Evolutionary conservation across 2,329 filamentous ascomycete species (phyloP), one percentile per base, ranked within the genome.

Genomic region (Hypocreales sp.): DNA sequence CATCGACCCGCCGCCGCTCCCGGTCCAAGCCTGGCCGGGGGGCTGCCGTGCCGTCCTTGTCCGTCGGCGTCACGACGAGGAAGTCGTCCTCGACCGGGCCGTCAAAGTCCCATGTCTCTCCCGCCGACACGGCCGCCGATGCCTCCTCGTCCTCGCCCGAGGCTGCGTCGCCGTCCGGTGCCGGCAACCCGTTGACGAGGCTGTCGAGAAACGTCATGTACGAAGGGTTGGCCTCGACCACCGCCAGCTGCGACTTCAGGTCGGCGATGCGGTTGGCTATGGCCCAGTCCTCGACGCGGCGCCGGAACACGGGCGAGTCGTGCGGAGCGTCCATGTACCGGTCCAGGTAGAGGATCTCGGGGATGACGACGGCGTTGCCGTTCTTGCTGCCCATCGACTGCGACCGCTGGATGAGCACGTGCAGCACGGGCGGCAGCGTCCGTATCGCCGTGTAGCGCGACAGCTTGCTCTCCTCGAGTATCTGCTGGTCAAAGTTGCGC

Each of bases 321-420:
- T 63, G 59, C 1, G 64, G 58, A 5, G 70, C 67, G 34, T 82
- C 74, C 64, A 86, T 77, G 49, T 92, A 98, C 16, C 86, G 71
- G 51, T 95, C 90, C 28, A 98, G 61, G 45, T 81, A 92, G 9
- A 98, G 64, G 2, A 67, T 75, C 37, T 90, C 77, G 5, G 78
- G 74, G n/a, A 98, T 71, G 13, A 72, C 64, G 9, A 98, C 68
- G 8, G 80, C 72, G 34, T 84, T 74, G 29, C 72, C 72, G 16
- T 84, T 83, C 45, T 92, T 92, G 23, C 64, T 64, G 6, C 67
- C 64, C 36, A 82, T 75, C 27, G 73, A 82, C 32, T 78, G 74
- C 4, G 80, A 76, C 5, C 90, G 74, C 45, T 92, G 83, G 18
- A 98, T 81, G 37, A 84, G 79, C 24, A 98, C 73, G 42, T 94